Percentiles rank a stretch among this genome's conserved stretches.
Conservation (phyloP, 2,329 filamentous ascomycete genomes). For the Xylariaceae sp. region DNA sequence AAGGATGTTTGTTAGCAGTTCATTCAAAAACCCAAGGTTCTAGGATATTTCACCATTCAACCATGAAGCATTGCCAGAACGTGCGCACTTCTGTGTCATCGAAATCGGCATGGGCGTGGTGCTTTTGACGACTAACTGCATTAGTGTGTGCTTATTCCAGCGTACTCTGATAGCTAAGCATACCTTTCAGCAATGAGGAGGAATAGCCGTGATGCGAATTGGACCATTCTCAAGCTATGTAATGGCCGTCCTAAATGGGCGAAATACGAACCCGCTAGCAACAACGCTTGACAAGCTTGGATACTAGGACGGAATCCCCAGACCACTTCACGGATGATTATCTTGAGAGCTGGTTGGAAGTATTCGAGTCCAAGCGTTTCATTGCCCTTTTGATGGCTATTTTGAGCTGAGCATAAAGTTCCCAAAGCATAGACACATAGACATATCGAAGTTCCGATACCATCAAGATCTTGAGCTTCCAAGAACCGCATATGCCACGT, state of each 20-base stretch:
- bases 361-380: conserved; percentile 41
- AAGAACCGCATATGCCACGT: conserved; percentile 38
- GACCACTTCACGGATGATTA: conserved; percentile 41
- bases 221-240: conserved; percentile 44
- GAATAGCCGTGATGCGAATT: conserved; percentile 42
- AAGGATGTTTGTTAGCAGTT: neutral
- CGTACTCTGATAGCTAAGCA: neutral
- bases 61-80: conserved; percentile 75
- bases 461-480: conserved; percentile 34
- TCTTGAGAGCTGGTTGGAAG: conserved; percentile 45
- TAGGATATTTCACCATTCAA: conserved; percentile 66
- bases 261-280: conserved; percentile 48
- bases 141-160: conserved; percentile 1
- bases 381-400: conserved; percentile 28
- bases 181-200: conserved; percentile 42
- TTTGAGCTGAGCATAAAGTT: conserved; percentile 31
- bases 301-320: conserved; percentile 44
- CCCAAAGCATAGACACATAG: conserved; percentile 47
- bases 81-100: conserved; percentile 60
- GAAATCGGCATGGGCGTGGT: conserved; percentile 30
- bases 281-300: conserved; percentile 42
- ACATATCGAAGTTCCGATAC: conserved; percentile 43
- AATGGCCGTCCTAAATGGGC: conserved; percentile 44
- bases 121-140: conserved; percentile 25
- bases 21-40: neutral